Evolutionary conservation across 75 land plant species (phyloP).

Genomic region (Sequoia sempervirens): DNA sequence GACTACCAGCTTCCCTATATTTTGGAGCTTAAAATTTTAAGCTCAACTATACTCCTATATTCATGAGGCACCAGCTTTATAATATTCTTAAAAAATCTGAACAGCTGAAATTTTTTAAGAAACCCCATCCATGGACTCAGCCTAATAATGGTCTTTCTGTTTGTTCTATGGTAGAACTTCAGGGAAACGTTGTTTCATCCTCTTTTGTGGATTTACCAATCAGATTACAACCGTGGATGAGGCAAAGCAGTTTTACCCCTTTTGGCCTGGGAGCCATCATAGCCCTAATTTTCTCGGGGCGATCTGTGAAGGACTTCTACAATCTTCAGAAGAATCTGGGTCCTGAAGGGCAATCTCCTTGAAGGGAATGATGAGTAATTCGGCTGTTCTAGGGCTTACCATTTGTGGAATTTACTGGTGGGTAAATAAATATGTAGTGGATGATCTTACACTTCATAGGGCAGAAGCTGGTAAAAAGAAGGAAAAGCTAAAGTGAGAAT

Average conservation of each 20-base stretch:
- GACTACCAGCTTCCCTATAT: too few species aligned
- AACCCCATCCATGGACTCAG: too few species aligned
- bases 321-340: constrained; percentile 63
- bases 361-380: constrained; percentile 91
- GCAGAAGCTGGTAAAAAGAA: constrained; percentile 55
- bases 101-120: too few species aligned
- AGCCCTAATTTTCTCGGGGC: constrained; percentile 92
- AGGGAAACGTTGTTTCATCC: constrained; percentile 98
- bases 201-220: constrained; percentile 98
- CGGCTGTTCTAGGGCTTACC: constrained; percentile 65
- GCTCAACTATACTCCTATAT: too few species aligned
- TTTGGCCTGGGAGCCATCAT: constrained; percentile 96
- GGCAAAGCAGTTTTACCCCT: constrained; percentile 90
- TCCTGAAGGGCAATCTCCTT: constrained; percentile 92
- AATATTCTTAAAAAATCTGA: constrained; percentile 30
- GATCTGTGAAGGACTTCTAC: constrained; percentile 97
- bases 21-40: too few species aligned
- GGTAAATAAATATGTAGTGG: constrained; percentile 65
- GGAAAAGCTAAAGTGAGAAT: constrained; percentile 84
- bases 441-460: constrained; percentile 52
- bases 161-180: constrained; percentile 54
- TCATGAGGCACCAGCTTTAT: too few species aligned
- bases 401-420: constrained; percentile 78
- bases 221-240: constrained; percentile 35
- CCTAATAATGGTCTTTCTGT: constrained; percentile 68